These are phyloP conservation scores for Xanthoparmelia taractica DNA, from an alignment of 495 filamentous ascomycete species.

Conservation along the genomic window DNA sequence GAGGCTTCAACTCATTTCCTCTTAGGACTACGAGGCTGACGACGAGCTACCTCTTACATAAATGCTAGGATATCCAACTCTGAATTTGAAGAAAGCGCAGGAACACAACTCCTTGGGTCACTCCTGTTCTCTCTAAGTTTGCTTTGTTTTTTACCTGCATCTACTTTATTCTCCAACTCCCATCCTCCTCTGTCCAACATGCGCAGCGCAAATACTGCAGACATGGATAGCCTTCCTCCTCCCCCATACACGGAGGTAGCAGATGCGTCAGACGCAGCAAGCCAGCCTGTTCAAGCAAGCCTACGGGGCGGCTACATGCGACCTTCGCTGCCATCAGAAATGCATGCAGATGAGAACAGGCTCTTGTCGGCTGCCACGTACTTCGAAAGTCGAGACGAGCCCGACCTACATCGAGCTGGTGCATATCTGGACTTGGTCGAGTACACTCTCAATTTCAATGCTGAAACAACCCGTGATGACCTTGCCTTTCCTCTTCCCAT, in stretches of 20 bases:
- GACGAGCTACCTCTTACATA: not conserved
- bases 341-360: conserved; percentile 14
- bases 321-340: conserved; percentile 11
- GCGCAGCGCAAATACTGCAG: not conserved
- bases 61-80: not conserved
- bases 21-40: not conserved
- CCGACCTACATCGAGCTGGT: conserved; percentile 15
- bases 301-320: conserved; percentile 20
- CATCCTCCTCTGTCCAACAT: not conserved
- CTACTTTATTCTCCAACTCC: not conserved
- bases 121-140: no score
- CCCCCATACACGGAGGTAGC: conserved; percentile 19
- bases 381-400: conserved; percentile 36
- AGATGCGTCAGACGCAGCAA: not conserved
- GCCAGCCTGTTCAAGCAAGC: conserved; percentile 5
- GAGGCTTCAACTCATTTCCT: not conserved
- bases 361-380: conserved; percentile 41
- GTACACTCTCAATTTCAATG: conserved; percentile 40
- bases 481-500: conserved; percentile 42
- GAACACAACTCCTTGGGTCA: no score
- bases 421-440: conserved; percentile 26
- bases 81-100: not conserved
- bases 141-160: not conserved
- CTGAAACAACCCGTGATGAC: conserved; percentile 40
- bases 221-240: conserved; percentile 17